Base-by-base conservation (phyloP, 2,329 filamentous ascomycete species). In the Orbilia oligospora region DNA sequence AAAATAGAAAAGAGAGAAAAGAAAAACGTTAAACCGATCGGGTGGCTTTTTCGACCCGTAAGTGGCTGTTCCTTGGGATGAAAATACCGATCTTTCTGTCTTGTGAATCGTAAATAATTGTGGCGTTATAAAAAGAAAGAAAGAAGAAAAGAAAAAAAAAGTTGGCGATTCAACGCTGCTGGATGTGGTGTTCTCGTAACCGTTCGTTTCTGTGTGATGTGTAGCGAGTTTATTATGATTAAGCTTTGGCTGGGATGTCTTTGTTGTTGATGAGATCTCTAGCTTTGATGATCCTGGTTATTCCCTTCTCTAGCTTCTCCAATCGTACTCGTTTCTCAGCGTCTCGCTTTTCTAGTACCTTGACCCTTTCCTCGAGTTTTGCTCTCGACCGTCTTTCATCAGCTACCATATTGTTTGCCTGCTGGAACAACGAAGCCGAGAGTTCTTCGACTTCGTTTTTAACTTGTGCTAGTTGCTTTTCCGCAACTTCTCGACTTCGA, bases 391-490 rank as follows among this genome's bases (percentile, higher is more conserved):
- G 88, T 51, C 93, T 86, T 86, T 96, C 93, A 18, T 88, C 87
- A 1, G 93, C 92, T 20, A 96, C 93, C 93, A 96, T 96, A 85
- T 94, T 90, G 83, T 96, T 96, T 65, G 93, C 93, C 85, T 94
- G 91, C 85, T 92, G 90, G 83, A 96, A 96, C 68, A 96, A 85
- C 64, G 88, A 88, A 20, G 89, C 91, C 82, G 89, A 92, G 80
- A 96, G 86, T 85, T 96, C 93, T 84, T 95, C 93, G 20, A 95
- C 88, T 85, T 96, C 93, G 12, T 86, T 87, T 82, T 89, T 90
- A 64, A 92, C 91, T 63, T 90, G 88, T 80, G 87, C 87, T 20
- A 93, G 86, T 79, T 89, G 88, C 63, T 88, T 88, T 85, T 96
- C 93, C 0, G 92, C 92, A 65, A 90, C 89, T 46, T 88, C 86